phyloP scores from a whole-genome alignment of 176 grass and related monocot genomes.

The Oropetium thomaeum region DNA sequence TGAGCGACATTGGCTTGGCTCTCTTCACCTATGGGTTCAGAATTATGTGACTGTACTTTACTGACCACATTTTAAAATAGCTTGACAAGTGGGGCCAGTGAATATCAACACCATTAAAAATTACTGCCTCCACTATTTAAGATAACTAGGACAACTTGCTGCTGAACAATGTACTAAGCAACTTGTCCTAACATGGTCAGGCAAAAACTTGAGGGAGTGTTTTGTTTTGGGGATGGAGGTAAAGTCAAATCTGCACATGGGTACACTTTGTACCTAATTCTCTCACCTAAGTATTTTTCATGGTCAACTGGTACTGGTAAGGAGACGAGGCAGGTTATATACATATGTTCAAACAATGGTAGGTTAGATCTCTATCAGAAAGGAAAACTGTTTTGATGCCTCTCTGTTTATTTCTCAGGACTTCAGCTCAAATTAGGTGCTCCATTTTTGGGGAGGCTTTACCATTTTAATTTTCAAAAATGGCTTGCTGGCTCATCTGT shows the following conservation, averaged over 20 bases:
- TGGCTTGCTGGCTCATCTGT: constrained; percentile 46
- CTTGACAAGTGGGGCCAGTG: background rate
- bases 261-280: background rate
- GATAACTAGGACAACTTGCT: background rate
- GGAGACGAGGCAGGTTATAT: too few species aligned
- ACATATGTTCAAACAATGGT: background rate
- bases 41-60: background rate
- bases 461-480: constrained; percentile 21
- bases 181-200: background rate
- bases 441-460: background rate
- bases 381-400: background rate
- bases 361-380: background rate
- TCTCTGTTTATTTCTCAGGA: constrained; percentile 18
- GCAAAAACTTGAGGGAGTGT: background rate
- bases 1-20: constrained; percentile 6
- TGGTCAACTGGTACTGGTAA: background rate
- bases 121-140: background rate
- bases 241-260: constrained; percentile 15
- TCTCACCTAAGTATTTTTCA: constrained; percentile 6
- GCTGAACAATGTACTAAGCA: background rate
- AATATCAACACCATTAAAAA: constrained; percentile 3
- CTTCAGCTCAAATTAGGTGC: constrained; percentile 5
- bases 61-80: background rate
- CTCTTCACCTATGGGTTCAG: background rate
- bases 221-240: background rate